Evolutionary conservation across 805 yeast genomes (phyloP), one percentile per base, ranked within the genome.

Genomic region (Metschnikowia continentalis): DNA sequence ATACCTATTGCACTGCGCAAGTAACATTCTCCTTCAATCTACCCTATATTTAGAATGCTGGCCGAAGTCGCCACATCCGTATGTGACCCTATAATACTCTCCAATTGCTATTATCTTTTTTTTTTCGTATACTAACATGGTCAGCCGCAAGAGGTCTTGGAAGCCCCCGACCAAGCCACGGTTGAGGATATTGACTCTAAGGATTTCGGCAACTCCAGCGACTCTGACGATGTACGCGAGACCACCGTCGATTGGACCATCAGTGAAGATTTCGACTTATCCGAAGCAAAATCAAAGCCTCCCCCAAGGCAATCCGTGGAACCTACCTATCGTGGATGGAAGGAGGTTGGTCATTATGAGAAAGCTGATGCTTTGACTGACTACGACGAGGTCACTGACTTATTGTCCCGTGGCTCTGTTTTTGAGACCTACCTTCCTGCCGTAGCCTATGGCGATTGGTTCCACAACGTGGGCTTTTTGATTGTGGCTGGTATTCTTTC

Each of bases 361-460:
- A 82, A 82, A 51, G 77, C 79, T 39, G 91, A 86, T 65, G 70
- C 72, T 1, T 71, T 88, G 58, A 82, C 79, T 2, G 68, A 81
- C 7, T 88, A 85, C 35, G 96, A 89, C 64, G 88, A 84, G 60
- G 72, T 83, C 50, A 76, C 80, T 55, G 96, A 90, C 66, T 72
- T 90, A 58, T 69, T 83, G 51, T 77, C 84, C 22, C 78, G 80
- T 22, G 83, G 90, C 19, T 88, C 97, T 0, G 61, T 87, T 35
- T 72, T 91, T 52, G 97, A 90, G 61, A 77, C 80, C 52, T 80
- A 84, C 61, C 70, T 94, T 48, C 95, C 95, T 6, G 86, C 88
- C 30, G 75, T 70, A 35, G 79, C 82, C 14, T 88, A 87, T 61
- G 99, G 99, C 48, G 98, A 94, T 64, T 94, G 99, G 99, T 94